Conservation (phyloP, 345 rosid genomes). For the Litchi chinensis region DNA sequence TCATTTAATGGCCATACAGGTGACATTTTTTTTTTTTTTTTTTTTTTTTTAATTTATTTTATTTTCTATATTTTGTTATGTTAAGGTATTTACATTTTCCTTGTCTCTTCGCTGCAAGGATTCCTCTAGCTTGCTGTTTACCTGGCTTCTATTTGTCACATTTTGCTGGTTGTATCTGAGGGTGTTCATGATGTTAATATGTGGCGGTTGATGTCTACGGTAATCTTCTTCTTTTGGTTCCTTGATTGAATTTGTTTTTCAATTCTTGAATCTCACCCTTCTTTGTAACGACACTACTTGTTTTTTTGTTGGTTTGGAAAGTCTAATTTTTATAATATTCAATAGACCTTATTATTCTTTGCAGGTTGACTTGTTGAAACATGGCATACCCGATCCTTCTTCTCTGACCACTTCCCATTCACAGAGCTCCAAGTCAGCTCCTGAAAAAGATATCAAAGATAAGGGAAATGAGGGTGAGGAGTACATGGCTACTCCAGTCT, state of each 20-base stretch:
- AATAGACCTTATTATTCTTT: background rate
- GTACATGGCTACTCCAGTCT: slow-evolving; percentile 71
- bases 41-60: background rate
- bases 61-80: no score
- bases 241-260: background rate
- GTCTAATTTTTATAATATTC: background rate
- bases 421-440: slow-evolving; percentile 44
- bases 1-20: slow-evolving; percentile 83
- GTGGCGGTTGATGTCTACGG: slow-evolving; percentile 73
- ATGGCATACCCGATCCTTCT: slow-evolving; percentile 87
- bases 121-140: slow-evolving; percentile 75
- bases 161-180: slow-evolving; percentile 80
- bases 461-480: slow-evolving; percentile 53
- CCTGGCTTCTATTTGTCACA: slow-evolving; percentile 77
- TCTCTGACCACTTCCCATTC: slow-evolving; percentile 42
- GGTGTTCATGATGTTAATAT: slow-evolving; percentile 67
- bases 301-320: background rate
- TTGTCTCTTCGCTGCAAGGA: slow-evolving; percentile 53
- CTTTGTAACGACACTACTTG: background rate
- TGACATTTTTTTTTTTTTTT: slow-evolving; percentile 15
- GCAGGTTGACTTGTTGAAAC: slow-evolving; percentile 87
- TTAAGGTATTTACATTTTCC: slow-evolving; percentile 26
- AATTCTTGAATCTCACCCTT: background rate
- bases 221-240: slow-evolving; percentile 31
- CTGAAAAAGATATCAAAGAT: slow-evolving; percentile 58